phyloP scores from a whole-genome alignment of 2,329 filamentous ascomycete genomes.

The Fusarium veterinarium region DNA sequence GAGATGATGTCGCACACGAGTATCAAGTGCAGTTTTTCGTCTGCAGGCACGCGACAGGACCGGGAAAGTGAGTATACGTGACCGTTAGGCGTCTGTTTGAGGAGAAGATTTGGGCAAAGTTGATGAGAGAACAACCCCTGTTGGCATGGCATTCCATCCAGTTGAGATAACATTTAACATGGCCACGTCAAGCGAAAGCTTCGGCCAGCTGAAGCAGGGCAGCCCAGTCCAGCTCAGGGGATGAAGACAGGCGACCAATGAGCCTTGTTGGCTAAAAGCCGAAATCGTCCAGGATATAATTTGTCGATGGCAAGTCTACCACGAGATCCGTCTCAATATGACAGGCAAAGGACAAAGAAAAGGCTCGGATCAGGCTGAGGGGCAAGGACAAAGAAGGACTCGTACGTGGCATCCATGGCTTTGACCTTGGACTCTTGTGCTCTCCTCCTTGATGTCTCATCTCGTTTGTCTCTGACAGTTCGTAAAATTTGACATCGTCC shows the following conservation, averaged over 20 bases:
- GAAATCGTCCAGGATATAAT: not conserved
- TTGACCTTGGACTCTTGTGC: slow-evolving; percentile 2
- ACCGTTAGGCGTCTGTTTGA: slow-evolving; percentile 7
- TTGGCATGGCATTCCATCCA: not conserved
- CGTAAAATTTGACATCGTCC: slow-evolving; percentile 9
- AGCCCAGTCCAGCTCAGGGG: slow-evolving; percentile 7
- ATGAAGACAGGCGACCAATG: not conserved
- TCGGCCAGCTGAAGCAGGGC: slow-evolving; percentile 24
- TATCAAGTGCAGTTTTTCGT: slow-evolving; percentile 17
- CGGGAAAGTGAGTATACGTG: not conserved
- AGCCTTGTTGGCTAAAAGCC: not conserved
- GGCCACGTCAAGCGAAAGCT: slow-evolving; percentile 23
- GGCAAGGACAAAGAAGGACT: not conserved
- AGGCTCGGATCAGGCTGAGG: not conserved
- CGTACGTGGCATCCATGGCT: not conserved
- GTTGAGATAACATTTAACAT: slow-evolving; percentile 26
- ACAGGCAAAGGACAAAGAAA: not conserved
- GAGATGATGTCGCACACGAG: slow-evolving; percentile 36
- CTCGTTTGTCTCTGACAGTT: slow-evolving; percentile 18
- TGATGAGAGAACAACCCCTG: slow-evolving; percentile 27
- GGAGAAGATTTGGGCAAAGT: slow-evolving; percentile 4
- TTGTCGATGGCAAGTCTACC: slow-evolving; percentile 7
- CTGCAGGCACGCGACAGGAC: slow-evolving; percentile 35
- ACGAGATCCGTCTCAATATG: not conserved
- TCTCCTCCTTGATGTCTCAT: slow-evolving; percentile 27